Evolutionary conservation across 2,329 filamentous ascomycete species (phyloP), one percentile per base, ranked within the genome.

Genomic region (Aspergillus sp.): DNA sequence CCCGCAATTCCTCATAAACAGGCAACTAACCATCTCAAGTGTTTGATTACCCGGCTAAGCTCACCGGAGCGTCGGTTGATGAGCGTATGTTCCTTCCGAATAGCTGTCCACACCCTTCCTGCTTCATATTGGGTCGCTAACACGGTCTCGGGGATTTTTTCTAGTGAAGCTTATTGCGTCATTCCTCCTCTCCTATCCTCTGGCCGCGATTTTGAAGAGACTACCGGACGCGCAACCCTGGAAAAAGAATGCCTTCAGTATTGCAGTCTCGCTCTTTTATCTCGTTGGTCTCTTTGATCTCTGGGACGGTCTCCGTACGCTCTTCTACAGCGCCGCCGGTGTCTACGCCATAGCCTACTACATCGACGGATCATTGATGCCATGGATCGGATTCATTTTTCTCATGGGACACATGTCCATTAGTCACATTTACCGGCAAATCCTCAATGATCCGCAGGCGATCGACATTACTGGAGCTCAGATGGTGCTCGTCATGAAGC

Each of bases 401-500:
- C 78, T 96, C 52, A 97, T 99, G 93, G 87, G 87, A 50, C 93
- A 99, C 74, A 89, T 97, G 88, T 93, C 92, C 43, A 71, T 93
- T 64, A 96, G 85, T 70, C 94, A 99, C 71, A 87, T 99, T 57
- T 78, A 84, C 53, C 88, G 95, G 36, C 91, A 96, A 71, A 82
- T 86, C 36, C 76, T 81, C 36, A 80, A 88, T 61, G 80, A 84
- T 56, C 83, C 89, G 0, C 79, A 82, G 36, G 73, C 76, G 1
- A 80, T 96, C 54, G 94, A 99, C 70, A 92, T 99, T 61, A 97
- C 93, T 0, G 92, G 82, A 55, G 91, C 93, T 1, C 94, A 99
- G 72, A 99, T 99, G 94, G 94, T 99, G 31, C 76, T 97, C 62
- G 87, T 97, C 58, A 99, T 99, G 91, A 99, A 99, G 73, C 84